A percentile compares a stretch with the other conserved stretches of the same genome.
Evolutionary conservation across 2,329 filamentous ascomycete species (phyloP).

Genomic region (Alternaria hordeiaustralica): DNA sequence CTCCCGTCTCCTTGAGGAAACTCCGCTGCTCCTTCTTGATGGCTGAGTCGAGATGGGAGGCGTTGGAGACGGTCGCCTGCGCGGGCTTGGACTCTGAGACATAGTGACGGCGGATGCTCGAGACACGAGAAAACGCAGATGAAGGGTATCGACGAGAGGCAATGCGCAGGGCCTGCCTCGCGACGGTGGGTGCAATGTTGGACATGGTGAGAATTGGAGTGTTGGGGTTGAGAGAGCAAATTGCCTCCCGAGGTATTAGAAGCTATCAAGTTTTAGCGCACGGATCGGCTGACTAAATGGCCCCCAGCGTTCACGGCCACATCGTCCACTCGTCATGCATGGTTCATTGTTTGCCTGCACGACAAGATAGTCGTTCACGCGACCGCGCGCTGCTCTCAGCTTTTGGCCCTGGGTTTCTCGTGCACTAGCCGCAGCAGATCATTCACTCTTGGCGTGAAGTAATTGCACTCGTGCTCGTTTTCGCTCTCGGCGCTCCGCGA

Average conservation of each 20-base stretch:
- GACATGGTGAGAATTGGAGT: conserved; percentile 49
- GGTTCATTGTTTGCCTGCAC: conserved; percentile 9
- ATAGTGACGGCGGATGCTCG: conserved; percentile 68
- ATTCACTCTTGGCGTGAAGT: background rate
- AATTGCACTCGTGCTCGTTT: conserved; percentile 1
- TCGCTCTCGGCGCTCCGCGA: conserved; percentile 8
- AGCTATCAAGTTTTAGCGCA: conserved; percentile 3
- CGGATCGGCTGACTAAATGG: background rate
- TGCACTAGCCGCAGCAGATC: background rate
- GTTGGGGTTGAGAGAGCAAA: conserved; percentile 6
- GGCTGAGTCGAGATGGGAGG: conserved; percentile 69
- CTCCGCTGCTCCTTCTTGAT: conserved; percentile 87
- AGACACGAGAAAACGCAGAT: conserved; percentile 48
- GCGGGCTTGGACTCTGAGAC: conserved; percentile 83
- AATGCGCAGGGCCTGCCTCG: conserved; percentile 75
- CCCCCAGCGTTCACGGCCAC: background rate
- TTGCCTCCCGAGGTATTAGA: conserved; percentile 9
- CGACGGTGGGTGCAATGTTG: conserved; percentile 65
- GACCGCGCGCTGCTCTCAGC: background rate
- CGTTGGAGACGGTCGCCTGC: conserved; percentile 74
- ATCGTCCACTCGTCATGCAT: background rate
- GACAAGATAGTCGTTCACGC: background rate
- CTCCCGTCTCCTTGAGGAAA: conserved; percentile 68
- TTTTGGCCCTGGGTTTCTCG: background rate
- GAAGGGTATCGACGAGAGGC: conserved; percentile 59